phyloP scores from a whole-genome alignment of 257 asterid species.

The Ocimum tenuiflorum region DNA sequence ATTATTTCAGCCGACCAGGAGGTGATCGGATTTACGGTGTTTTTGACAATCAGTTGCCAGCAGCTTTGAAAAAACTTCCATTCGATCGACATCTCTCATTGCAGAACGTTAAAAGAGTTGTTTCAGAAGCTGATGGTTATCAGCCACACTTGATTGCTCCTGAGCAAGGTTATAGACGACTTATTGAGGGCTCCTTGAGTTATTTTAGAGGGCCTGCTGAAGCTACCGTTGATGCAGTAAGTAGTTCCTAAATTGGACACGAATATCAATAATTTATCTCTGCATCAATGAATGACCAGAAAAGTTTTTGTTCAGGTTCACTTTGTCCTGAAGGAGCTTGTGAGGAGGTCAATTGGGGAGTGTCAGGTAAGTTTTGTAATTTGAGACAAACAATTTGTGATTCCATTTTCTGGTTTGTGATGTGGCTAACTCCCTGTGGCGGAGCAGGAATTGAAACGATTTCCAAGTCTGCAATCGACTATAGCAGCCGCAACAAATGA shows the following conservation, averaged over 20 bases:
- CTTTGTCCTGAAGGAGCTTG: conserved; percentile 81
- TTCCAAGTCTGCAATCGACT: conserved; percentile 70
- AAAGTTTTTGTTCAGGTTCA: conserved; percentile 56
- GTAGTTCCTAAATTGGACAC: conserved; percentile 23
- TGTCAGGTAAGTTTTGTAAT: conserved; percentile 78
- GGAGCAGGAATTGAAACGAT: conserved; percentile 72
- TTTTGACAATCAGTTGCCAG: conserved; percentile 94
- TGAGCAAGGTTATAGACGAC: conserved; percentile 91
- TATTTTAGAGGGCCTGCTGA: conserved; percentile 93
- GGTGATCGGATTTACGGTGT: conserved; percentile 92
- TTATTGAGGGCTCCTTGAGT: conserved; percentile 76
- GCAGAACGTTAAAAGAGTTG: conserved; percentile 74
- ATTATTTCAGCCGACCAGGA: conserved; percentile 68
- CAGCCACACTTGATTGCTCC: conserved; percentile 98
- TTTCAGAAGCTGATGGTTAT: conserved; percentile 96
- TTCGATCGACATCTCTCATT: conserved; percentile 84
- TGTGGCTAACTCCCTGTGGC: not conserved
- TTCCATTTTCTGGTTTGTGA: not conserved
- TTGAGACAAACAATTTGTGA: too few species aligned
- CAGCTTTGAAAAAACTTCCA: conserved; percentile 84
- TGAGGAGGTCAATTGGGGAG: conserved; percentile 79
- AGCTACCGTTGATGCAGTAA: conserved; percentile 90
- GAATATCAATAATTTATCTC: not conserved
- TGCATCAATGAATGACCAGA: conserved; percentile 12
- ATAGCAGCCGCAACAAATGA: conserved; percentile 77